Conservation (phyloP, 208 protist genomes). For the Trypanosomatidae sp. region DNA sequence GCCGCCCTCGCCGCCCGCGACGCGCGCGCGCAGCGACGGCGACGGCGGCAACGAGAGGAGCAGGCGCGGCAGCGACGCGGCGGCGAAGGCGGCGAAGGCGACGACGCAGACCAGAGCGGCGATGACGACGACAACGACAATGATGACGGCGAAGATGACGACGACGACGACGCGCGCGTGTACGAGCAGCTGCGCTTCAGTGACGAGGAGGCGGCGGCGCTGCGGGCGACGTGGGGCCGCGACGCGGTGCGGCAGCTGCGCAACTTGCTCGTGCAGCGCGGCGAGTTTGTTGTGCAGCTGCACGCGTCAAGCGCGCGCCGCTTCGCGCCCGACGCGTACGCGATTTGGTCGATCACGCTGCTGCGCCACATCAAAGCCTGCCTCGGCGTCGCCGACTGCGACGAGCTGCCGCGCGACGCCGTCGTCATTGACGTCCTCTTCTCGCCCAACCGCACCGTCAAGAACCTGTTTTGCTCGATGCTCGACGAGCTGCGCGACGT, state of each 20-base stretch:
- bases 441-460: constrained; percentile 55
- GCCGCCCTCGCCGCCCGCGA: constrained; percentile 9
- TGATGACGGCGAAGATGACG: not conserved
- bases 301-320: constrained; percentile 26
- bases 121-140: not conserved
- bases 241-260: constrained; percentile 33
- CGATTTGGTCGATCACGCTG: constrained; percentile 53
- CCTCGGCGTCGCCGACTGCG: constrained; percentile 11
- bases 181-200: constrained; percentile 37
- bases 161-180: constrained; percentile 2
- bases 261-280: constrained; percentile 55
- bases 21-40: not conserved
- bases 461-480: constrained; percentile 69
- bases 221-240: constrained; percentile 34
- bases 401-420: constrained; percentile 18
- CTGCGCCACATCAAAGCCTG: constrained; percentile 26
- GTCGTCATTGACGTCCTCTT: constrained; percentile 65
- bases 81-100: not conserved
- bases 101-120: not conserved
- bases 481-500: constrained; percentile 22
- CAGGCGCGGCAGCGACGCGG: not conserved
- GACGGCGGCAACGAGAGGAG: not conserved
- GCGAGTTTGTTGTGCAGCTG: constrained; percentile 75
- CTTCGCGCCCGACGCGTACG: constrained; percentile 48
- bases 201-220: constrained; percentile 23